These are phyloP conservation scores for Leptographium galeiforme DNA, from an alignment of 2,329 filamentous ascomycete genomes.

Conservation along the genomic window DNA sequence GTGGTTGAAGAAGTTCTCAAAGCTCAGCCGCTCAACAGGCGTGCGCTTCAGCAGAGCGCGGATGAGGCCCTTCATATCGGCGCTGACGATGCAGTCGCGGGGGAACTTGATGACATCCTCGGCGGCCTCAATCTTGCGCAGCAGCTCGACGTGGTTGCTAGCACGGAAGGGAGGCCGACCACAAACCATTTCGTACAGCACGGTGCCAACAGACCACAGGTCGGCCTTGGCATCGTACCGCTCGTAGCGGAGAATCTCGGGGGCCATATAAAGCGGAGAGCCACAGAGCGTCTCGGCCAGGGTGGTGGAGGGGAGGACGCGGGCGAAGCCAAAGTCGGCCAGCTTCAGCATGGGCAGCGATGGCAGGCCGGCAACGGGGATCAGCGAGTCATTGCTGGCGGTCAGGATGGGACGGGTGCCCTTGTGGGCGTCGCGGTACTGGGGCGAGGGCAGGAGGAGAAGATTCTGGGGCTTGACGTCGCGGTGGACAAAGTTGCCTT, in stretches of 20 bases:
- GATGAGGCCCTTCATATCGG: conserved; percentile 70
- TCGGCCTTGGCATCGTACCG: conserved; percentile 96
- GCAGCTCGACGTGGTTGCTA: conserved; percentile 83
- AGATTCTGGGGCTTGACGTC: conserved; percentile 97
- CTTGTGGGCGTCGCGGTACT: conserved; percentile 49
- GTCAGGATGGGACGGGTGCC: conserved; percentile 57
- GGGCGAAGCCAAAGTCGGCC: conserved; percentile 96
- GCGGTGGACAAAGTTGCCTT: conserved; percentile 80
- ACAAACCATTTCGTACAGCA: conserved; percentile 88
- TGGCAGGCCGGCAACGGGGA: conserved; percentile 65
- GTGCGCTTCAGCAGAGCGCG: conserved; percentile 71
- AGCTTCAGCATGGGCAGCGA: conserved; percentile 94
- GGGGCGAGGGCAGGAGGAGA: conserved; percentile 68
- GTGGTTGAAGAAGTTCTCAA: conserved; percentile 73
- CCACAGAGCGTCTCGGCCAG: conserved; percentile 93
- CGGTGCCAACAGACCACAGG: conserved; percentile 93
- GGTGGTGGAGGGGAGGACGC: conserved; percentile 78
- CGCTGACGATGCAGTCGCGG: conserved; percentile 54
- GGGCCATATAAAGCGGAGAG: conserved; percentile 96
- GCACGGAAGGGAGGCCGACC: conserved; percentile 85
- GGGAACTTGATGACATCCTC: conserved; percentile 79
- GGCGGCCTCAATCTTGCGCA: conserved; percentile 80
- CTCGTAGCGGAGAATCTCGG: conserved; percentile 92
- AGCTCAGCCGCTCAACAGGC: conserved; percentile 72
- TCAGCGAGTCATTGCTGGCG: conserved; percentile 66